phyloP scores from a whole-genome alignment of 805 yeast genomes.

The Saturnispora saitoi region DNA sequence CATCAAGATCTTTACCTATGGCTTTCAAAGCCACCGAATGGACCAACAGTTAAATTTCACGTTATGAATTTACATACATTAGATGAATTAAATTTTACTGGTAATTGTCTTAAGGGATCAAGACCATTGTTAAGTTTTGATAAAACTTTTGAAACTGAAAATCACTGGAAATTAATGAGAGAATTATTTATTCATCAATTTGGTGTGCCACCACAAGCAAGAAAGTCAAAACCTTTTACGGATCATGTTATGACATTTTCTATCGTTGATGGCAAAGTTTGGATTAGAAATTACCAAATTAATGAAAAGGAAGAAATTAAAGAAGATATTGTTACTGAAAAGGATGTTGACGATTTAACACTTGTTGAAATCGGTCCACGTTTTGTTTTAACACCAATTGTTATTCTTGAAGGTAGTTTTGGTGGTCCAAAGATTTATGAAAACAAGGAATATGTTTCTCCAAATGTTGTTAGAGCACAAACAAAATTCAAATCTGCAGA shows the following conservation, averaged over 20 bases:
- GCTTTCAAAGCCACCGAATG: constrained; percentile 95
- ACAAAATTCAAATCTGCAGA: constrained; percentile 68
- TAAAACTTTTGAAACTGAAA: constrained; percentile 58
- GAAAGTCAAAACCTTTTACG: constrained; percentile 88
- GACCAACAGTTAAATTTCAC: constrained; percentile 91
- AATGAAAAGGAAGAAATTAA: constrained; percentile 50
- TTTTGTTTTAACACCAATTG: constrained; percentile 83
- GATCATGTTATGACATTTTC: constrained; percentile 94
- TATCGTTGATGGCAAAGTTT: constrained; percentile 84
- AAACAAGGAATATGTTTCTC: constrained; percentile 93
- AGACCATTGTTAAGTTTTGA: constrained; percentile 92
- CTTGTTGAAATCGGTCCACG: constrained; percentile 96
- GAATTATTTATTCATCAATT: constrained; percentile 76
- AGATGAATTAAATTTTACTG: constrained; percentile 93
- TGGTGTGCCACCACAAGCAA: constrained; percentile 92
- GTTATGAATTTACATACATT: constrained; percentile 92
- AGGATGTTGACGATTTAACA: constrained; percentile 49
- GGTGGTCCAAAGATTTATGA: constrained; percentile 97
- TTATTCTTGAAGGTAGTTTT: constrained; percentile 91
- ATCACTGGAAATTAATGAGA: constrained; percentile 66
- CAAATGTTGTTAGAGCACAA: constrained; percentile 91
- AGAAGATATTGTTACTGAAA: constrained; percentile 11
- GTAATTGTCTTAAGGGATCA: constrained; percentile 91
- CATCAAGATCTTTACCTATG: constrained; percentile 92
- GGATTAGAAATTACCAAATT: constrained; percentile 95